A percentile compares a stretch with the other conserved stretches of the same genome.
phyloP scores from a whole-genome alignment of 1,284 basidiomycete genomes.

The Sutorius eximius region DNA sequence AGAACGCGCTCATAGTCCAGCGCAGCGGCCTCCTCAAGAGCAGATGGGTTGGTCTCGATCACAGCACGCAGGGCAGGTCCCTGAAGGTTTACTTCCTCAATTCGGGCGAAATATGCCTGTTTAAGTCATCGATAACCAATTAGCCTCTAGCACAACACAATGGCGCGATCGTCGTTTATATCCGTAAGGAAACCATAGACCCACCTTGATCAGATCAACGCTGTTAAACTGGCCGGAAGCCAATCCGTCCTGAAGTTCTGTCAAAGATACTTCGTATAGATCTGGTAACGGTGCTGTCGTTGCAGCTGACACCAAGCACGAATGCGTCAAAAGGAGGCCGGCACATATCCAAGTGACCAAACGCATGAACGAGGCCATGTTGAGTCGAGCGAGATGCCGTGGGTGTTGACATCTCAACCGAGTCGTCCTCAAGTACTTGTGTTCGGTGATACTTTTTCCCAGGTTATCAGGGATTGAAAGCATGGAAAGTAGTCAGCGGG shows the following conservation, averaged over 20 bases:
- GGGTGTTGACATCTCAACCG: not conserved
- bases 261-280: conserved; percentile 61
- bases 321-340: conserved; percentile 7
- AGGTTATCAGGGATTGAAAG: conserved; percentile 9
- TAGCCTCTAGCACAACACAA: not conserved
- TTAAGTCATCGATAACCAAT: not conserved
- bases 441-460: conserved; percentile 6
- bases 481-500: conserved; percentile 13
- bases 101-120: conserved; percentile 68
- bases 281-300: conserved; percentile 44
- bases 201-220: conserved; percentile 63
- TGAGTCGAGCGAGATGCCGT: not conserved
- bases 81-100: conserved; percentile 68
- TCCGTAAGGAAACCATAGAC: conserved; percentile 1
- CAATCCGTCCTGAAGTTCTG: conserved; percentile 55
- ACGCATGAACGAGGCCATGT: conserved; percentile 4
- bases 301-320: conserved; percentile 11
- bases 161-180: not conserved
- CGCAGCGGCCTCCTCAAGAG: conserved; percentile 51
- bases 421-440: conserved; percentile 11
- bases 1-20: conserved; percentile 54
- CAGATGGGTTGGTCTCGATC: conserved; percentile 62
- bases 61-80: conserved; percentile 62
- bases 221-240: conserved; percentile 56
- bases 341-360: conserved; percentile 10